phyloP scores from a whole-genome alignment of 2,329 filamentous ascomycete genomes.

The Fusarium torreyae region DNA sequence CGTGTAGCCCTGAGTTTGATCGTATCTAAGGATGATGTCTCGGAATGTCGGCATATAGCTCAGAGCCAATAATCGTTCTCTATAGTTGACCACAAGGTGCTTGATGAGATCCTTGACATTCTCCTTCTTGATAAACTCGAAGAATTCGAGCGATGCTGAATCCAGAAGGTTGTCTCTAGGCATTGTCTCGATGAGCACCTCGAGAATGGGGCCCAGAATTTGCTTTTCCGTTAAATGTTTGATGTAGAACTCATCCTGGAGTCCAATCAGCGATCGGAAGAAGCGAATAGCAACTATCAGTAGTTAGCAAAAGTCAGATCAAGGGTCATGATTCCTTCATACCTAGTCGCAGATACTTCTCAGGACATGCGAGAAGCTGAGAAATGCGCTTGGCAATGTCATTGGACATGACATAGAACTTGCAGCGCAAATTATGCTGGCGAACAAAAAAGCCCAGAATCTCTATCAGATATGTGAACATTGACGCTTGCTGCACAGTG shows the following conservation, averaged over 20 bases:
- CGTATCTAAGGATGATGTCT: slow-evolving; percentile 81
- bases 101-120: slow-evolving; percentile 85
- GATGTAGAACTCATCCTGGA: slow-evolving; percentile 93
- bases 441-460: slow-evolving; percentile 95
- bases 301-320: slow-evolving; percentile 47
- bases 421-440: slow-evolving; percentile 88
- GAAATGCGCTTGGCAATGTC: slow-evolving; percentile 83
- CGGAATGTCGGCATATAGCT: slow-evolving; percentile 90
- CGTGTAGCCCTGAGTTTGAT: slow-evolving; percentile 80
- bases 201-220: slow-evolving; percentile 86
- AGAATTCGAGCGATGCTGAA: slow-evolving; percentile 93
- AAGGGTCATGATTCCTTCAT: slow-evolving; percentile 51
- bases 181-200: slow-evolving; percentile 87
- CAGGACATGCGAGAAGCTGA: slow-evolving; percentile 84
- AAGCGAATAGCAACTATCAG: slow-evolving; percentile 87
- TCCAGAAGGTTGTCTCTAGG: slow-evolving; percentile 94
- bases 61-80: slow-evolving; percentile 81
- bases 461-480: slow-evolving; percentile 92
- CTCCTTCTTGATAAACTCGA: slow-evolving; percentile 89
- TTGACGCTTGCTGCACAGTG: slow-evolving; percentile 85
- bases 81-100: slow-evolving; percentile 87
- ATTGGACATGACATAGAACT: slow-evolving; percentile 88
- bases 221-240: slow-evolving; percentile 86
- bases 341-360: slow-evolving; percentile 95
- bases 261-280: slow-evolving; percentile 86